Base-by-base conservation (phyloP, 164 flowering plant genomes). In the Piper betle region DNA sequence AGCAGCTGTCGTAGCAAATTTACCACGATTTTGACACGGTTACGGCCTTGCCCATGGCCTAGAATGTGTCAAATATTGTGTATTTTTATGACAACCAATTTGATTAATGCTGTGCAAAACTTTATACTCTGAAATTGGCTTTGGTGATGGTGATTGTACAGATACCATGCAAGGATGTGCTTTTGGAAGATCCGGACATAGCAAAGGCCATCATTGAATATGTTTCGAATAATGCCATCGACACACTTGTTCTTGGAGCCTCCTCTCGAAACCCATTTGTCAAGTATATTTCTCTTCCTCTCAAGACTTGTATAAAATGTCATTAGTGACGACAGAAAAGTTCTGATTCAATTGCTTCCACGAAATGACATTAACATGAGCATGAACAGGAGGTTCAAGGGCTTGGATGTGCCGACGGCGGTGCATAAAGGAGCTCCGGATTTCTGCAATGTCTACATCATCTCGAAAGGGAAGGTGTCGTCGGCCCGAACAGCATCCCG, bases 341-440 rank as follows among this genome's bases (percentile, higher is more conserved):
- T 15, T 15, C 50, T 46, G 10, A 46, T 46, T 9, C 50, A 10
- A 10, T 46, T 10, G 50, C 15, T 6, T 46, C 50, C 15, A 15
- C 10, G 10, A 15, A 10, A 10, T 46, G 50, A 8, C 11, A 2
- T 46, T 46, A 15, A 46, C 15, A 15, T 15, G 15, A 10, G 50
- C 11, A 46, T 2, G 15, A 33, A 67, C 79, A 83, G 90, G 67
- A 72, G 71, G 68, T 83, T 87, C 70, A 87, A 74, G 74, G 60
- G 56, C 4, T 20, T 70, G 39, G 84, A 81, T 60, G 37, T 75
- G 52, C 75, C 86, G 12, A 66, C 68, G 42, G 69, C 64, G 57
- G 73, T 83, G 11, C 74, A 81, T 19, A 87, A 80, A 75, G 73
- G 64, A 11, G 88, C 84, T 42, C 90, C 94, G 5, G 94, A 87